Evolutionary conservation across 768 basidiomycete genomes (phyloP).

Genomic region (Chlorophyllum brunneum): DNA sequence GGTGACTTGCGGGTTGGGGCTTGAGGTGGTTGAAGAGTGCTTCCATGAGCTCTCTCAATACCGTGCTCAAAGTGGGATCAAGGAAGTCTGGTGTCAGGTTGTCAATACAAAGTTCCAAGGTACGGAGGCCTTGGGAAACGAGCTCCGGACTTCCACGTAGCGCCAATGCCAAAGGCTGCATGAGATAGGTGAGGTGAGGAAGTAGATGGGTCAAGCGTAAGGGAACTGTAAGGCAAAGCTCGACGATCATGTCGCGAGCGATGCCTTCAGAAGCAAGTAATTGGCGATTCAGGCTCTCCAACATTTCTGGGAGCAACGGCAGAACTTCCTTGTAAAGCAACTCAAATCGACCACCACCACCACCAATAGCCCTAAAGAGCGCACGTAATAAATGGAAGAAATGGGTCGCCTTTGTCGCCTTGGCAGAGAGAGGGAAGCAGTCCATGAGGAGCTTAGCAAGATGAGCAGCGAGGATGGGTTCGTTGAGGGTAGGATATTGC

Average conservation of each 20-base stretch:
- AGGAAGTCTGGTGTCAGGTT: constrained; percentile 97
- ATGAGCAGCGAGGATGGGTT: constrained; percentile 90
- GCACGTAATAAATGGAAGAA: constrained; percentile 92
- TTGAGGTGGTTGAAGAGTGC: constrained; percentile 89
- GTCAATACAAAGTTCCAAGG: constrained; percentile 98
- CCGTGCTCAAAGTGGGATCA: constrained; percentile 91
- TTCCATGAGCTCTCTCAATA: constrained; percentile 91
- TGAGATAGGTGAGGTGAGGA: constrained; percentile 91
- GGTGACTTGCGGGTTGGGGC: constrained; percentile 84
- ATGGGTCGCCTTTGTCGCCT: constrained; percentile 84
- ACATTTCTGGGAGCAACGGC: constrained; percentile 94
- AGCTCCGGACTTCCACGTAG: constrained; percentile 84
- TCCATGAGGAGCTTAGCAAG: constrained; percentile 93
- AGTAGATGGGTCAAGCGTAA: constrained; percentile 92
- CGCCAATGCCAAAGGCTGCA: constrained; percentile 93
- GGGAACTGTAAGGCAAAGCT: constrained; percentile 95
- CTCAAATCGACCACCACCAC: constrained; percentile 91
- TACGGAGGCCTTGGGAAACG: constrained; percentile 92
- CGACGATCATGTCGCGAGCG: constrained; percentile 89
- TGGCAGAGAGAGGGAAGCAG: constrained; percentile 91
- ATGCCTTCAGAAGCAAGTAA: constrained; percentile 80
- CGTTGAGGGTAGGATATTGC: constrained; percentile 68
- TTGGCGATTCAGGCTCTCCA: constrained; percentile 91
- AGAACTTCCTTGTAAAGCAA: constrained; percentile 93
- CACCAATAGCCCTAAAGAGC: constrained; percentile 90